These are phyloP conservation scores for Fusarium veterinarium DNA, from an alignment of 2,329 filamentous ascomycete species.

Conservation along the genomic window DNA sequence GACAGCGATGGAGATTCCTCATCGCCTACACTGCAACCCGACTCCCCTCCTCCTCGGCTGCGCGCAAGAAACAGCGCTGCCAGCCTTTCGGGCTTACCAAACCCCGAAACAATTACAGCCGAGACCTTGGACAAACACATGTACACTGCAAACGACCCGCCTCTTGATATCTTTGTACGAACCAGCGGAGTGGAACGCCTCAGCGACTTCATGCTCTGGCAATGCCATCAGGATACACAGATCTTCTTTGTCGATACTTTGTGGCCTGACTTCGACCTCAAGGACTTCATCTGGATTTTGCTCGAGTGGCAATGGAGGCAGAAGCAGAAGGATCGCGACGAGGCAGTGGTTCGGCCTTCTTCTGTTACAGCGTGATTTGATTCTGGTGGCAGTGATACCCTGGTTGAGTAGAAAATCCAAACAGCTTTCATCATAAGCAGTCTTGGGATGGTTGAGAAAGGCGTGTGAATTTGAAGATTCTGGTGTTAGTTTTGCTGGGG, in stretches of 20 bases:
- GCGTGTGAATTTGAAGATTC: background rate
- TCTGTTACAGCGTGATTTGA: conserved; percentile 41
- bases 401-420: conserved; percentile 26
- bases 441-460: conserved; percentile 11
- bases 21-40: conserved; percentile 68
- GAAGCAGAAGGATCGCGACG: conserved; percentile 67
- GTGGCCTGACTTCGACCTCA: conserved; percentile 96
- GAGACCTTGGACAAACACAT: conserved; percentile 87
- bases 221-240: conserved; percentile 91
- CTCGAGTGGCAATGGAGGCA: conserved; percentile 86
- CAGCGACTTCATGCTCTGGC: conserved; percentile 99
- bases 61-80: conserved; percentile 49
- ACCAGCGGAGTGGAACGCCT: conserved; percentile 93
- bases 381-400: conserved; percentile 40
- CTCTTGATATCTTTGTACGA: conserved; percentile 88
- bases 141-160: conserved; percentile 87
- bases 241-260: conserved; percentile 92
- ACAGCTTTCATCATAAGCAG: conserved; percentile 4
- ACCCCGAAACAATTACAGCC: conserved; percentile 87
- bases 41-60: conserved; percentile 59
- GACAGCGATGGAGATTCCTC: conserved; percentile 69
- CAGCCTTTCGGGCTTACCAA: conserved; percentile 62
- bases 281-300: conserved; percentile 91
- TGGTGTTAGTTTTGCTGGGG: conserved; percentile 1
- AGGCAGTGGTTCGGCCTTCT: conserved; percentile 52